Conservation (phyloP, 306 rosid genomes). For the Astragalus membranaceus region DNA sequence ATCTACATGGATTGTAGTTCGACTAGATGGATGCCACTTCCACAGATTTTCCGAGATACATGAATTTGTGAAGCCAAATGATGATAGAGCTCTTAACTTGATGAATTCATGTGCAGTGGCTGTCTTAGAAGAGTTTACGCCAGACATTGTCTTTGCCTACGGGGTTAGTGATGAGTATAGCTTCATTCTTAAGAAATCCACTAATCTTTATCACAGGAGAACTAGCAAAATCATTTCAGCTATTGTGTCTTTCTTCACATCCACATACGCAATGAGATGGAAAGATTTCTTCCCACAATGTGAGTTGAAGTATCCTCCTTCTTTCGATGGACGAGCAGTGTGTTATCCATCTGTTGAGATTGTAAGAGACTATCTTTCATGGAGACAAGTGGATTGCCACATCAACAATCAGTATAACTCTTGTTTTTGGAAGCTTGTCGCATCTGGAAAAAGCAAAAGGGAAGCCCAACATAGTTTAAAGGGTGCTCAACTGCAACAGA, state of each 20-base stretch:
- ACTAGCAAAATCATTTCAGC: constrained; percentile 53
- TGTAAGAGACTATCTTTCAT: constrained; percentile 67
- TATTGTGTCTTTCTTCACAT: constrained; percentile 65
- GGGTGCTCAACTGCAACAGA: constrained; percentile 71
- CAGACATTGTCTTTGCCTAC: constrained; percentile 62
- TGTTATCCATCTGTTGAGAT: constrained; percentile 73
- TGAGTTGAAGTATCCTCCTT: constrained; percentile 56
- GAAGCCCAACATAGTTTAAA: constrained; percentile 61
- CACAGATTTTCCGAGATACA: constrained; percentile 72
- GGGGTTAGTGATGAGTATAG: constrained; percentile 88
- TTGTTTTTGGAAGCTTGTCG: constrained; percentile 85
- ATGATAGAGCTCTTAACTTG: constrained; percentile 67
- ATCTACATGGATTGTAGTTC: constrained; percentile 62
- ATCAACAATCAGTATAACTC: constrained; percentile 87
- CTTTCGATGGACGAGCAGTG: constrained; percentile 77
- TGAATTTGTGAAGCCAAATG: constrained; percentile 84
- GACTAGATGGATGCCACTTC: constrained; percentile 87
- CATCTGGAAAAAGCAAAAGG: constrained; percentile 62
- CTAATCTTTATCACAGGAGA: constrained; percentile 46
- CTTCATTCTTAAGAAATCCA: constrained; percentile 57
- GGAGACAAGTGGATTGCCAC: constrained; percentile 97
- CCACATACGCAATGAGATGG: constrained; percentile 59
- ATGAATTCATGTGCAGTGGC: constrained; percentile 77
- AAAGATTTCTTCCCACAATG: constrained; percentile 41
- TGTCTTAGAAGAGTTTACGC: constrained; percentile 54